Base-by-base conservation (phyloP, 495 filamentous ascomycete species). In the Pseudomonodictys pantanalensis region DNA sequence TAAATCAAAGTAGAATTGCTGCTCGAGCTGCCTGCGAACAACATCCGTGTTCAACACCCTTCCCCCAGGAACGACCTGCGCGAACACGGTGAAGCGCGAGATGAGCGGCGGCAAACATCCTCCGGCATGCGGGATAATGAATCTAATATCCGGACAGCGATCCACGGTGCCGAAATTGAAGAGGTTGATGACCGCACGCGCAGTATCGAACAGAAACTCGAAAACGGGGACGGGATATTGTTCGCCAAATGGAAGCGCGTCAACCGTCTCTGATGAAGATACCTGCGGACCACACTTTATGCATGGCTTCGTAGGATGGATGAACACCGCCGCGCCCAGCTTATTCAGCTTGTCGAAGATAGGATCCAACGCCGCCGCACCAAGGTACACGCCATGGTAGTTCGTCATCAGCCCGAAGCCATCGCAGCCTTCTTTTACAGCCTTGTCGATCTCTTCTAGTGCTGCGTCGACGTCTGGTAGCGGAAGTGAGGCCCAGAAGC, bases 121-220 rank as follows among this genome's bases (percentile, higher is more conserved):
- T 8, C 78, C 80, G 4, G 71, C 70, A 58, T 85, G 82, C n/a
- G 76, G 72, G 1, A 79, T 66, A 24, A 83, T 67, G 41, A 75
- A 76, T 0, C 52, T 75, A 15, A 85, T 74, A 18, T 77, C 65
- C 8, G 75, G 72, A 61, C 71, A 78, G 0, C 72, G 68, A 0
- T 58, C 56, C 0, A 79, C 66, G 0, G 79, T 79, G 2, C 79
- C 79, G 26, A 71, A 74, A 2, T 76, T 56, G 54, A 83, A 72
- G 8, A 84, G 69, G 56, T 81, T 78, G 39, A 73, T 70, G 0
- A 83, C 64, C 1, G 72, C 69, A 15, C 80, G 71, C 1, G 75
- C 76, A 1, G 76, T 78, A 46, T 84, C 81, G 60, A 85, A 82
- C 30, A 83, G 71, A 65, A 81, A 84, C 60, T 84, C 81, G 43